Percentiles rank a stretch among this genome's conserved stretches.
These are phyloP conservation scores for Lepraria neglecta DNA, from an alignment of 495 filamentous ascomycete species.

Conservation along the genomic window DNA sequence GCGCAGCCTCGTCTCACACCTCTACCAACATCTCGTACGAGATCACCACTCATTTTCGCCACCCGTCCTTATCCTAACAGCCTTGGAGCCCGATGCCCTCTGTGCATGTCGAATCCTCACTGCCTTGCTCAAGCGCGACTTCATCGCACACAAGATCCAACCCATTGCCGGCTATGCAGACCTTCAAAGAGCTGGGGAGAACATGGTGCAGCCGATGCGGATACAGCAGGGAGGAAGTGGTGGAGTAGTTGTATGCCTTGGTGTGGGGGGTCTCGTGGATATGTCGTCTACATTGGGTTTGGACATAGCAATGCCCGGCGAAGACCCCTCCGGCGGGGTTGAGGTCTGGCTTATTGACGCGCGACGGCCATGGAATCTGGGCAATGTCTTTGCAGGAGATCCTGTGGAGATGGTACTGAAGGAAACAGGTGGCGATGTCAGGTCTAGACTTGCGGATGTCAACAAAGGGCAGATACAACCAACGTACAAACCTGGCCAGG, in stretches of 20 bases:
- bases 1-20: constrained; percentile 75
- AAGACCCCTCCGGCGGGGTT: constrained; percentile 61
- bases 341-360: constrained; percentile 95
- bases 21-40: constrained; percentile 79
- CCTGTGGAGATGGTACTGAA: constrained; percentile 45
- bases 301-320: constrained; percentile 43
- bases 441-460: constrained; percentile 45
- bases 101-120: constrained; percentile 95
- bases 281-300: constrained; percentile 67
- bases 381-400: constrained; percentile 80
- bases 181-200: constrained; percentile 66
- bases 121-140: constrained; percentile 85
- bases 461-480: constrained; percentile 61
- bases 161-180: constrained; percentile 91
- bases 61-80: constrained; percentile 85
- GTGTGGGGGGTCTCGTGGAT: constrained; percentile 86
- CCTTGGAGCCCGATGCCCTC: constrained; percentile 89
- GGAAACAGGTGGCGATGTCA: constrained; percentile 45
- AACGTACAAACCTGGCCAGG: constrained; percentile 67
- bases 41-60: constrained; percentile 77
- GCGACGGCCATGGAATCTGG: constrained; percentile 87
- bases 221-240: constrained; percentile 71
- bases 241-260: constrained; percentile 84
- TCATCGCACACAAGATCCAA: constrained; percentile 96
- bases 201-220: constrained; percentile 76